Base-by-base conservation (phyloP, 371 early-diverging fungal genomes). In the Lichtheimia corymbifera region DNA sequence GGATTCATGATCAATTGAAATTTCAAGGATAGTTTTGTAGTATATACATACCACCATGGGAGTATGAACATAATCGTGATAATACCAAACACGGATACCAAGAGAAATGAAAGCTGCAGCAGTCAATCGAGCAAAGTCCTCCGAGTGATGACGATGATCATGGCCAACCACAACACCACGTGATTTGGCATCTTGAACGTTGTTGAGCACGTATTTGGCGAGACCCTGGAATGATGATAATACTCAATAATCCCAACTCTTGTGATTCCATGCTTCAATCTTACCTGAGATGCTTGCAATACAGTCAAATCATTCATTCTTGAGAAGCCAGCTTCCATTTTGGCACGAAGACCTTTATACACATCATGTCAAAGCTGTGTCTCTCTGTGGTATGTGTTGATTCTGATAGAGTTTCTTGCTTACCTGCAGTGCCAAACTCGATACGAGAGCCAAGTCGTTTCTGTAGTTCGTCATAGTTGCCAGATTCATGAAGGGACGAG, bases 301-400 rank as follows among this genome's bases (percentile, higher is more conserved):
- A 97, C 96, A 0, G 97, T 97, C 65, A 97, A 75, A 58, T 91
- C 90, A 73, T 97, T 97, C 92, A 97, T 96, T 58, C 95, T 77
- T 13, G 94, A 79, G 78, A 94, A 97, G n/a, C 98, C 98, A 57
- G 95, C 93, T 63, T 93, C 93, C 97, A 97, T 97, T 44, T 84
- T 83, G 2, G 97, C 93, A 52, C 98, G 84, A 30, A 97, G 76
- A 14, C 97, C 94, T 87, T 49, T 12, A 47, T 47, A 47, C 47
- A 22, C 22, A 47, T 35, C 35, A 40, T 17, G 22, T 42, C 9
- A 25, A 45, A 64, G 40, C 11, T 13, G 22, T n/a, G 12, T 30
- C 18, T 4, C 25, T 35, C 13, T 28, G n/a, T n/a, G 25, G 24
- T 59, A 20, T 7, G 25, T 22, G 24, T 59, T 18, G 7, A 20